Evolutionary conservation across 306 rosid species (phyloP), one percentile per base, ranked within the genome.

Genomic region (Fagus sylvatica): DNA sequence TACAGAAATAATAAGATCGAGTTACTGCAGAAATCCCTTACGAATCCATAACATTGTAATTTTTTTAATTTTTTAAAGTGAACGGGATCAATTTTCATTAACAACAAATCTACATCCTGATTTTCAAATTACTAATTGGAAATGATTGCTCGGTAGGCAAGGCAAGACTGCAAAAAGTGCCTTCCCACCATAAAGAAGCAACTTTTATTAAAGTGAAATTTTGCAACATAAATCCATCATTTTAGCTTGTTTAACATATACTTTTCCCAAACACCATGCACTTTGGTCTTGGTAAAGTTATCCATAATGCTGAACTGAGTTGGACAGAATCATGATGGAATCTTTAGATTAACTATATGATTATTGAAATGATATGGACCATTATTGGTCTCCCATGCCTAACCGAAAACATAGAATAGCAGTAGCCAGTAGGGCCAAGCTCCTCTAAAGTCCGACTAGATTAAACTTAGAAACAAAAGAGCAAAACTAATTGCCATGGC

Each of bases 241-340:
- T 78, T 70, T 62, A 15, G 46, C 69, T 79, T 64, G 56, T 53
- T 72, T 53, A 62, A 73, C 71, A 61, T 22, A 40, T 12, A 22
- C 88, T 84, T 79, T 84, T 79, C 80, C 84, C 84, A 81, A 81
- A 69, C 84, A 76, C 79, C 6, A 79, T 70, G 86, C 43, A 56
- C 65, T 73, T 79, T 79, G 19, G 32, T 28, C 15, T 54, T 53
- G 12, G 16, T 54, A 53, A 67, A 66, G 42, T 51, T 54, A 33
- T 55, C 62, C 70, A 6, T 55, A 1, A 49, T 15, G 6, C 70
- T 49, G 15, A 78, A 69, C 7, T 46, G 73, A 43, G 55, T 22
- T 43, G 55, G 71, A 64, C 22, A 1, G 32, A 11, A 67, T 54
- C 71, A 57, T 51, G 57, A 68, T 53, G 74, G 80, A 72, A 76